phyloP scores from a whole-genome alignment of 805 yeast genomes.

The Hanseniaspora hatyaiensis region DNA sequence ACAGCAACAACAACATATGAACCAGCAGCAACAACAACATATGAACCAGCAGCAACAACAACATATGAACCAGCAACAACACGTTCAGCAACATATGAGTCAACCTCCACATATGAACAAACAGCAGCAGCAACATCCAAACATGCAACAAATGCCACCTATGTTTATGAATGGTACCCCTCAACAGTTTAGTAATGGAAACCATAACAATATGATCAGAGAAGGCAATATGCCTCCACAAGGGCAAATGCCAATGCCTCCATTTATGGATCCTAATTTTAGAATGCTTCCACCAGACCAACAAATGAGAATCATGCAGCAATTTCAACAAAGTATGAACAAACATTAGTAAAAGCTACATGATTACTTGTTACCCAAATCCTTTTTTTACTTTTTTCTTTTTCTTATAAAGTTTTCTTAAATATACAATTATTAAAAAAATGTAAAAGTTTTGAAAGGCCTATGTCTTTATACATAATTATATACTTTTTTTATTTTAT shows the following conservation, averaged over 20 bases:
- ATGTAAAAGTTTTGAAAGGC: neutral
- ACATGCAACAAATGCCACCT: neutral
- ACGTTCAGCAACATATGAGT: conserved; percentile 17
- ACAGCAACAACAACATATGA: neutral
- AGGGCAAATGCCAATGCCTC: conserved; percentile 16
- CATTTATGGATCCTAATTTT: conserved; percentile 4
- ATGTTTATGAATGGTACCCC: no score
- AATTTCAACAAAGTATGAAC: conserved; percentile 16
- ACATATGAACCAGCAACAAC: conserved; percentile 25
- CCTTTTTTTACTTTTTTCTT: no score
- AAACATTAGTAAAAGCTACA: no score
- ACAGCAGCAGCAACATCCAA: neutral
- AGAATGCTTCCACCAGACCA: conserved; percentile 19
- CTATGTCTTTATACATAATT: neutral
- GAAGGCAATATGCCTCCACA: neutral
- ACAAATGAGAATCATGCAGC: conserved; percentile 17
- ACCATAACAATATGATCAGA: no score
- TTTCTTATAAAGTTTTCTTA: no score
- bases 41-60: neutral
- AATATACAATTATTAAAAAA: no score
- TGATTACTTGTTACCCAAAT: no score
- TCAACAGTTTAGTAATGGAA: no score
- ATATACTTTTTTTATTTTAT: neutral
- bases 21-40: neutral
- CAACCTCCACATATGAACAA: neutral